These are phyloP conservation scores for Rhodotorula sp. DNA, from an alignment of 1,284 basidiomycete species.

Conservation along the genomic window DNA sequence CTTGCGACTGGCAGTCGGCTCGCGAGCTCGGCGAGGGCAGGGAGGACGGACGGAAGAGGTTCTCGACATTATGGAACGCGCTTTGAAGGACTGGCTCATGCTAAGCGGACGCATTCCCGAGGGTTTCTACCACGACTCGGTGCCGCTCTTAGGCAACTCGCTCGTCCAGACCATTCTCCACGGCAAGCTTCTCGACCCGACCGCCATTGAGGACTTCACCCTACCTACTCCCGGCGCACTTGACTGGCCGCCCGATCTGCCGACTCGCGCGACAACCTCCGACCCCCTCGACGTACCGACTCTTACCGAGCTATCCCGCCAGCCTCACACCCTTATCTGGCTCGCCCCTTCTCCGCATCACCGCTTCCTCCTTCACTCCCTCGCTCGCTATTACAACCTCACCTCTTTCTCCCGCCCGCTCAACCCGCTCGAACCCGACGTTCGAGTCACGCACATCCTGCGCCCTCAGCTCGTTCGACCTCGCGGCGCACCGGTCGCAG, in stretches of 20 bases:
- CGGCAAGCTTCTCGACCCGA: conserved; percentile 27
- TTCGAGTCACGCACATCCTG: conserved; percentile 32
- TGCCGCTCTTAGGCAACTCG: background rate
- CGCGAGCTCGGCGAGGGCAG: background rate
- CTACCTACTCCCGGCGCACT: background rate
- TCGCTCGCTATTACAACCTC: conserved; percentile 35
- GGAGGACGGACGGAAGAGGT: conserved; percentile 27
- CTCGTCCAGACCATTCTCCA: background rate
- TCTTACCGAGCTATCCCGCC: conserved; percentile 30
- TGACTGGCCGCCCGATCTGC: conserved; percentile 16
- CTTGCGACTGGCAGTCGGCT: conserved; percentile 8
- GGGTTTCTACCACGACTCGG: conserved; percentile 29
- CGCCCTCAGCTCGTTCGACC: conserved; percentile 20
- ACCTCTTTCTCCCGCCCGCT: conserved; percentile 34
- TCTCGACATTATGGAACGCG: conserved; percentile 31
- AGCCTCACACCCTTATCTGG: conserved; percentile 34
- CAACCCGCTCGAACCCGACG: conserved; percentile 29
- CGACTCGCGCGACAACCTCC: background rate
- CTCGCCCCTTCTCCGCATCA: conserved; percentile 28
- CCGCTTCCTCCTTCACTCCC: conserved; percentile 32
- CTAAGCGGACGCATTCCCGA: conserved; percentile 18
- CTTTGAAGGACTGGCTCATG: conserved; percentile 20
- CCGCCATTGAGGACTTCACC: conserved; percentile 26
- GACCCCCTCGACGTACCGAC: conserved; percentile 1
- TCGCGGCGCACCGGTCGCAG: background rate